Evolutionary conservation across 176 grass and related monocot genomes (phyloP), one percentile per base, ranked within the genome.

Genomic region (Ampelocalamus luodianensis): DNA sequence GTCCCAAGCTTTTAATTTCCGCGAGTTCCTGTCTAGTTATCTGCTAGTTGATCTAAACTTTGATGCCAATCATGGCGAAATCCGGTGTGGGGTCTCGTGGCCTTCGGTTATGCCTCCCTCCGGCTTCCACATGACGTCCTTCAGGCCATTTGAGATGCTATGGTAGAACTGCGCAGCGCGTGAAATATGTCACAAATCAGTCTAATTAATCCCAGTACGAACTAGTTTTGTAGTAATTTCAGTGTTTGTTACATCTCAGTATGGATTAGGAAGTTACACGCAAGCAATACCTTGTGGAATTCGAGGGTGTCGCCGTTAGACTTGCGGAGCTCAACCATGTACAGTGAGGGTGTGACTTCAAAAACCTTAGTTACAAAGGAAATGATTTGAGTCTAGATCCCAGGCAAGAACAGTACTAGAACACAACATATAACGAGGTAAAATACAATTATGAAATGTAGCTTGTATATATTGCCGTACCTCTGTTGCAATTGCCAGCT

Each of bases 241-340:
- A 40, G 20, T 14, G 65, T 3, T 39, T 27, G 53, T 3, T 39
- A 23, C 29, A 70, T 61, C 16, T 23, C 32, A 64, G 3, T n/a
- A 50, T 65, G 42, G n/a, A 27, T 8, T 68, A 76, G 8, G 18
- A 42, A 76, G 18, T 26, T 40, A 53, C 11, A 36, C 24, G 55
- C 42, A 74, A 37, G 48, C 32, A 59, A 43, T 79, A 98, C 95
- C 87, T 94, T 88, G 14, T 96, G 97, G 79, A 96, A 99, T 50
- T 99, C 97, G 8, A 99, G 83, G 6, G 97, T 99, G 59, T 99
- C 97, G 0, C 97, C 97, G 2, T 94, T 99, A 1, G 93, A 92
- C 51, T 99, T 99, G 73, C 93, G 93, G 26, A 99, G 81, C 76
- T 99, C 97, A 8, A 99, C 97, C 87, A 99, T 94, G 72, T 88